phyloP scores from a whole-genome alignment of 768 basidiomycete genomes.

The Leucocoprinus sp. region DNA sequence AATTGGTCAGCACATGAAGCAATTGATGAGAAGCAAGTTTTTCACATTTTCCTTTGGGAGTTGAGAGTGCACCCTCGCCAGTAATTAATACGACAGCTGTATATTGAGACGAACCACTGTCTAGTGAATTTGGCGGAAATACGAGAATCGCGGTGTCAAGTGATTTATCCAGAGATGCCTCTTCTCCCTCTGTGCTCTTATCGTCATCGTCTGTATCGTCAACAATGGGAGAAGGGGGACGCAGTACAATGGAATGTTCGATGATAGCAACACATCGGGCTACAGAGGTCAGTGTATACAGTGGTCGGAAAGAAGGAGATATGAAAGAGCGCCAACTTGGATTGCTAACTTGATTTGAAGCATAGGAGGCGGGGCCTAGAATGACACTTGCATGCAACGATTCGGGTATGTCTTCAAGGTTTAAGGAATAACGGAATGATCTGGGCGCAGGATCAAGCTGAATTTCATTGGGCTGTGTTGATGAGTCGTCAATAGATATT shows the following conservation, averaged over 20 bases:
- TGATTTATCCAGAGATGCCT: constrained; percentile 16
- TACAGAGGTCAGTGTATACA: constrained; percentile 12
- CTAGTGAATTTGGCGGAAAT: constrained; percentile 62
- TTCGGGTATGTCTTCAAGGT: constrained; percentile 55
- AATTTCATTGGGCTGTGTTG: neutral
- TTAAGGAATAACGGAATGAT: constrained; percentile 31
- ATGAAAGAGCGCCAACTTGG: constrained; percentile 13
- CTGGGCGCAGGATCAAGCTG: neutral
- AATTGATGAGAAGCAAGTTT: constrained; percentile 17
- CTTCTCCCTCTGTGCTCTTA: constrained; percentile 15
- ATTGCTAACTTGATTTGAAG: constrained; percentile 22
- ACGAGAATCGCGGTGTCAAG: constrained; percentile 64
- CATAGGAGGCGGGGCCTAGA: constrained; percentile 30
- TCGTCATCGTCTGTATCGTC: constrained; percentile 1
- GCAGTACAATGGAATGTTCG: constrained; percentile 26
- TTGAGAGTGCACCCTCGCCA: constrained; percentile 67
- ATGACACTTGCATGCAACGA: constrained; percentile 46
- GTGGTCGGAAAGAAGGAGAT: constrained; percentile 7
- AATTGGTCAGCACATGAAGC: constrained; percentile 9
- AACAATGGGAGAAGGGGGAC: constrained; percentile 6
- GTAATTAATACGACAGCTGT: constrained; percentile 59
- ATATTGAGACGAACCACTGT: constrained; percentile 36
- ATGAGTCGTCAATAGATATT: constrained; percentile 14
- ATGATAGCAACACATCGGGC: constrained; percentile 32
- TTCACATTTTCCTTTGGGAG: constrained; percentile 71